A percentile compares a stretch with the other conserved stretches of the same genome.
Evolutionary conservation across 306 rosid genomes (phyloP).

Genomic region (Pachyrhizus erosus): DNA sequence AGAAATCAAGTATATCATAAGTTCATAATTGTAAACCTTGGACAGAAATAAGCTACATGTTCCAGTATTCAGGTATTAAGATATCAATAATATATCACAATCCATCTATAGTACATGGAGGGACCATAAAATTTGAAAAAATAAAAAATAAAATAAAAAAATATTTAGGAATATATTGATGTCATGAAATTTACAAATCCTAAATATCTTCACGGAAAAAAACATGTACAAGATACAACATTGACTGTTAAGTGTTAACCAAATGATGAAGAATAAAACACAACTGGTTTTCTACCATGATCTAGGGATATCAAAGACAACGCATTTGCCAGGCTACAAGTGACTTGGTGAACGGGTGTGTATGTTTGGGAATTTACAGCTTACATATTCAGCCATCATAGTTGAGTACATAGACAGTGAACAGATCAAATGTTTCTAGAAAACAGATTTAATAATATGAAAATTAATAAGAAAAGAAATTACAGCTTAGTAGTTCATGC

Average conservation of each 20-base stretch:
- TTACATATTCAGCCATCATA: neutral
- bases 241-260: neutral
- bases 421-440: too few species aligned
- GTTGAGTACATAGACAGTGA: too few species aligned
- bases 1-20: slow-evolving; percentile 10
- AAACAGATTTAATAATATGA: neutral
- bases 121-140: too few species aligned
- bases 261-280: slow-evolving; percentile 3
- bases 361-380: neutral
- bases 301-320: slow-evolving; percentile 1
- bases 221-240: neutral
- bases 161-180: too few species aligned
- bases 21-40: slow-evolving; percentile 13
- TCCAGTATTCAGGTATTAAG: neutral
- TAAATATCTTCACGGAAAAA: neutral
- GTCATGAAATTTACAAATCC: neutral
- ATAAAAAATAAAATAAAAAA: too few species aligned
- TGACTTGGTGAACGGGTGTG: neutral
- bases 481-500: neutral
- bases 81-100: neutral
- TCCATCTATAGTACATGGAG: neutral
- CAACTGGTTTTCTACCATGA: neutral
- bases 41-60: neutral
- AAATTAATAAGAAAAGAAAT: neutral
- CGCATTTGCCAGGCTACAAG: neutral